These are phyloP conservation scores for Citrullus colocynthis DNA, from an alignment of 306 rosid species.

Conservation along the genomic window DNA sequence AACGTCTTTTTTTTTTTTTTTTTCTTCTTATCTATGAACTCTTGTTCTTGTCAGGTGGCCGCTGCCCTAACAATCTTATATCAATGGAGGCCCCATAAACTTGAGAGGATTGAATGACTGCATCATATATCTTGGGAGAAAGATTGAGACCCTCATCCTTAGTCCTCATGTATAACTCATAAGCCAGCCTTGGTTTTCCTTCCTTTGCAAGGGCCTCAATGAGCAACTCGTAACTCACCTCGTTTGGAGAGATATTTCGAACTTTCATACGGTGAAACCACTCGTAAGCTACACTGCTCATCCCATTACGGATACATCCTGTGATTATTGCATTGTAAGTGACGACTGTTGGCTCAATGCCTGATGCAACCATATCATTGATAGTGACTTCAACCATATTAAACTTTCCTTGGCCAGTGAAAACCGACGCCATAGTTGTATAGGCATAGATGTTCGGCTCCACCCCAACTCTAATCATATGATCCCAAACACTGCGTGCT, in stretches of 20 bases:
- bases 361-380: conserved; percentile 49
- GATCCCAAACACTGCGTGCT: conserved; percentile 78
- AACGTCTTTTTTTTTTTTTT: conserved; percentile 16
- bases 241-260: conserved; percentile 53
- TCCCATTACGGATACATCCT: conserved; percentile 52
- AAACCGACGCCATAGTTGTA: conserved; percentile 82
- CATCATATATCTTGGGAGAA: conserved; percentile 62
- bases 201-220: conserved; percentile 82
- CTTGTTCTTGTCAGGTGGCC: conserved; percentile 41
- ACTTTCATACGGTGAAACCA: conserved; percentile 88
- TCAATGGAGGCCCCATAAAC: conserved; percentile 40
- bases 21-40: conserved; percentile 23
- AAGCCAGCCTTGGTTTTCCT: conserved; percentile 80
- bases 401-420: conserved; percentile 72
- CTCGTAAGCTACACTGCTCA: conserved; percentile 65
- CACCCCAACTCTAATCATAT: conserved; percentile 74
- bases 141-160: conserved; percentile 48
- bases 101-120: conserved; percentile 41
- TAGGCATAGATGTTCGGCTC: conserved; percentile 66
- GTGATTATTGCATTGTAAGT: conserved; percentile 82
- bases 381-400: conserved; percentile 60
- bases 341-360: conserved; percentile 63
- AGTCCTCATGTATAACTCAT: conserved; percentile 61
- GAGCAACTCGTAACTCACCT: conserved; percentile 68
- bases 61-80: conserved; percentile 45